A percentile compares a stretch with the other conserved stretches of the same genome.
Evolutionary conservation across 805 yeast species (phyloP).

Genomic region (Sugiyamaella americana): DNA sequence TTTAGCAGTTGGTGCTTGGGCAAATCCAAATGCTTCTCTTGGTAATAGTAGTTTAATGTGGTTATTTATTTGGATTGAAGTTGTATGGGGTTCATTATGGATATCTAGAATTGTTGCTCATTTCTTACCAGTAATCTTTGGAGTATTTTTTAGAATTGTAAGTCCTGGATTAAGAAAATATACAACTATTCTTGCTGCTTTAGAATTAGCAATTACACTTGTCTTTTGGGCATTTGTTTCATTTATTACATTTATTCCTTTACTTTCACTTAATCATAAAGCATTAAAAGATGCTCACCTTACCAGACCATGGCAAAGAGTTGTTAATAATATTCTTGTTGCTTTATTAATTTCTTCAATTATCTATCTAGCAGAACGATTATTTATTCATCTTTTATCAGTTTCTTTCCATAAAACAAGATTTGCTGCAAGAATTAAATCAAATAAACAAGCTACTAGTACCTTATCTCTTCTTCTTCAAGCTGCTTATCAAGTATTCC

Average conservation of each 20-base stretch:
- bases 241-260: slow-evolving; percentile 34
- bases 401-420: slow-evolving; percentile 37
- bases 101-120: slow-evolving; percentile 32
- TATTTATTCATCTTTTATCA: slow-evolving; percentile 34
- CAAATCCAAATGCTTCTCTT: slow-evolving; percentile 24
- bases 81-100: slow-evolving; percentile 35
- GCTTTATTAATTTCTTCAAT: slow-evolving; percentile 34
- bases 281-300: slow-evolving; percentile 18
- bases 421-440: slow-evolving; percentile 33
- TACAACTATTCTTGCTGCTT: slow-evolving; percentile 30
- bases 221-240: slow-evolving; percentile 33
- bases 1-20: slow-evolving; percentile 36
- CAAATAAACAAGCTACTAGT: slow-evolving; percentile 30
- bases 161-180: slow-evolving; percentile 30
- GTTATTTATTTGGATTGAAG: slow-evolving; percentile 38
- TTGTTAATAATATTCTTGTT: slow-evolving; percentile 32
- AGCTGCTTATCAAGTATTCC: slow-evolving; percentile 32
- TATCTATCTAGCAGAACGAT: slow-evolving; percentile 33
- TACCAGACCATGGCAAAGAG: slow-evolving; percentile 32
- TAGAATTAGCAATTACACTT: slow-evolving; percentile 32
- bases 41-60: slow-evolving; percentile 34
- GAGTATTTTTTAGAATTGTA: slow-evolving; percentile 28
- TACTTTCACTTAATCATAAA: slow-evolving; percentile 27
- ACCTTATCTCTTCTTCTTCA: slow-evolving; percentile 29
- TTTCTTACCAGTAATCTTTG: slow-evolving; percentile 28